phyloP scores from a whole-genome alignment of 805 yeast species.

The Candida bentonensis region DNA sequence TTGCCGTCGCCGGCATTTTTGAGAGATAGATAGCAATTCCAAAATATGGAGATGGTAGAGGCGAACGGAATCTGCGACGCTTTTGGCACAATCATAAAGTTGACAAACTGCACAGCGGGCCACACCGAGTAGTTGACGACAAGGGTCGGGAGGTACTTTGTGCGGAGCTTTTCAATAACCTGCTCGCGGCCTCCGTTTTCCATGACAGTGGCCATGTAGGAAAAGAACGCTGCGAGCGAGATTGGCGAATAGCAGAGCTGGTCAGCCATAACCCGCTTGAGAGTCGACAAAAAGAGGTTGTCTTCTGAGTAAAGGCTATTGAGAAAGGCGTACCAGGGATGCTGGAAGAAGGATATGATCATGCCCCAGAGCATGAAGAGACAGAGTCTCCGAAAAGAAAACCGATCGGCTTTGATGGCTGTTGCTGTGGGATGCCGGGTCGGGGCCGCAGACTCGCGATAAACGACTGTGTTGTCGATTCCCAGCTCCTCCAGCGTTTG shows the following conservation, averaged over 20 bases:
- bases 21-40: conserved; percentile 89
- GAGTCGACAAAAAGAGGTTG: conserved; percentile 58
- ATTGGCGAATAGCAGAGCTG: conserved; percentile 84
- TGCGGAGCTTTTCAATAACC: conserved; percentile 46
- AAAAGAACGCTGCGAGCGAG: conserved; percentile 64
- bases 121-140: conserved; percentile 72
- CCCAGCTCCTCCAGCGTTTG: conserved; percentile 15
- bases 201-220: conserved; percentile 68
- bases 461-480: conserved; percentile 4
- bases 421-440: not conserved
- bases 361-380: conserved; percentile 86
- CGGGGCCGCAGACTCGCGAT: not conserved
- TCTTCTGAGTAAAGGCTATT: conserved; percentile 66
- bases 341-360: conserved; percentile 66
- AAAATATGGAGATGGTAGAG: conserved; percentile 71
- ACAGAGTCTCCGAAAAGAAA: conserved; percentile 54
- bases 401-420: conserved; percentile 21
- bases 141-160: conserved; percentile 48
- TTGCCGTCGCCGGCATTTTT: conserved; percentile 35
- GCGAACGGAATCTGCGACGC: conserved; percentile 86
- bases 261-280: conserved; percentile 79
- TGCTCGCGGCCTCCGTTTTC: conserved; percentile 61
- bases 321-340: conserved; percentile 76
- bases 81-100: conserved; percentile 64
- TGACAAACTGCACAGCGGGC: conserved; percentile 76